These are phyloP conservation scores for Lumnitzera littorea DNA, from an alignment of 345 rosid species.

Conservation along the genomic window DNA sequence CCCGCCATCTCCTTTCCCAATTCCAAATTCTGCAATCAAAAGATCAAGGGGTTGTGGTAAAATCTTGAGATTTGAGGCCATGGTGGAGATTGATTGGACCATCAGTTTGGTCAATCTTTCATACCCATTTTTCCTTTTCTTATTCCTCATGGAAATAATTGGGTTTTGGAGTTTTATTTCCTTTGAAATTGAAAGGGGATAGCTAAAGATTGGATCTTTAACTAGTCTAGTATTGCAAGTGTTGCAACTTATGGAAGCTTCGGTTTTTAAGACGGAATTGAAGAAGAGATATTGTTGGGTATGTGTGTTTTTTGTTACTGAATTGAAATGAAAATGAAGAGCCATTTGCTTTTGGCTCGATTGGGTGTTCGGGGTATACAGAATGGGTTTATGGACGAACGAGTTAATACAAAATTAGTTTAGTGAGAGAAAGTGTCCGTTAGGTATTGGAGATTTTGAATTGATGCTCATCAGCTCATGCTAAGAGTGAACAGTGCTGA, in stretches of 20 bases:
- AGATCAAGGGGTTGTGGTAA: conserved; percentile 39
- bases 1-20: conserved; percentile 20
- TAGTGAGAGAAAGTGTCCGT: no score
- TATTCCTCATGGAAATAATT: conserved; percentile 27
- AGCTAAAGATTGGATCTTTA: conserved; percentile 8
- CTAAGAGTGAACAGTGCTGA: no score
- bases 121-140: conserved; percentile 26
- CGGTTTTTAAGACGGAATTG: conserved; percentile 9
- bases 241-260: conserved; percentile 1
- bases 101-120: conserved; percentile 12
- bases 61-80: conserved; percentile 32
- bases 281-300: conserved; percentile 7
- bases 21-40: conserved; percentile 22
- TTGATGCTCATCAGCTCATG: no score
- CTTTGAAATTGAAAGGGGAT: conserved; percentile 4
- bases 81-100: conserved; percentile 23
- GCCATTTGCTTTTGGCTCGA: conserved; percentile 7
- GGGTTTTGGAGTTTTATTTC: conserved; percentile 21
- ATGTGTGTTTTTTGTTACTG: background rate
- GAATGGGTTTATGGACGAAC: background rate
- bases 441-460: no score
- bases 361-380: background rate
- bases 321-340: conserved; percentile 1
- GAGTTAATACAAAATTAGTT: background rate
- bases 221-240: no score